Percentiles rank a stretch among this genome's conserved stretches.
phyloP scores from a whole-genome alignment of 768 basidiomycete genomes.

The Brasilioporus rufonigricans region DNA sequence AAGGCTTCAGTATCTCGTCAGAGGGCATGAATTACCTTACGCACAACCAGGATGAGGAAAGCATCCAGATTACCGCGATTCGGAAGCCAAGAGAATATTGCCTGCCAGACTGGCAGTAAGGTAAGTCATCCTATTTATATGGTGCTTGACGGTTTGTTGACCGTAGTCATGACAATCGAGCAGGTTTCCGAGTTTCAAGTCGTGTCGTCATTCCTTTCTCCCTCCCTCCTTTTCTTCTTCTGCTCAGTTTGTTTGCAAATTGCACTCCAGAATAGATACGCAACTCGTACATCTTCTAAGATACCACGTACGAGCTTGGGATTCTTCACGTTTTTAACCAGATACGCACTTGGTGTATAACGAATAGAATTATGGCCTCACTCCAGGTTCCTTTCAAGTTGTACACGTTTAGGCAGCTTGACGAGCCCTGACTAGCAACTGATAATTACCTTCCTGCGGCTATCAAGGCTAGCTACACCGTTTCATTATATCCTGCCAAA shows the following conservation, averaged over 20 bases:
- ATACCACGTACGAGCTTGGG: background rate
- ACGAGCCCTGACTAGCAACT: background rate
- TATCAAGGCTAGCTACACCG: background rate
- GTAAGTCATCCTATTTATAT: background rate
- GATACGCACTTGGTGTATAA: background rate
- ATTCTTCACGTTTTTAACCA: background rate
- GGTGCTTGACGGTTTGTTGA: background rate
- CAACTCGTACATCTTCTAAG: background rate
- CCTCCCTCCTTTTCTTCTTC: background rate
- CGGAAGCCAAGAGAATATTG: constrained; percentile 13
- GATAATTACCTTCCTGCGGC: background rate
- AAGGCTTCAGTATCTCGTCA: constrained; percentile 35
- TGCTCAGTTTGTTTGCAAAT: background rate
- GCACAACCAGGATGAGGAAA: constrained; percentile 18
- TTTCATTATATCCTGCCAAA: background rate
- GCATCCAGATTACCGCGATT: constrained; percentile 20
- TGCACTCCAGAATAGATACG: too few relatives aligned
- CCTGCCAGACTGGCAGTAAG: background rate
- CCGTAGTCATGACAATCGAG: background rate
- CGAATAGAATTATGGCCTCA: too few relatives aligned
- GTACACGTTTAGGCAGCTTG: background rate
- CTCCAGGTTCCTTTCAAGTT: too few relatives aligned
- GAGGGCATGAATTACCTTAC: constrained; percentile 39
- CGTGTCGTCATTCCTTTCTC: too few relatives aligned
- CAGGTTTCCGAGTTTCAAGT: background rate